Base-by-base conservation (phyloP, 225 moss, liverwort and hornwort species). In the Lunularia cruciata region DNA sequence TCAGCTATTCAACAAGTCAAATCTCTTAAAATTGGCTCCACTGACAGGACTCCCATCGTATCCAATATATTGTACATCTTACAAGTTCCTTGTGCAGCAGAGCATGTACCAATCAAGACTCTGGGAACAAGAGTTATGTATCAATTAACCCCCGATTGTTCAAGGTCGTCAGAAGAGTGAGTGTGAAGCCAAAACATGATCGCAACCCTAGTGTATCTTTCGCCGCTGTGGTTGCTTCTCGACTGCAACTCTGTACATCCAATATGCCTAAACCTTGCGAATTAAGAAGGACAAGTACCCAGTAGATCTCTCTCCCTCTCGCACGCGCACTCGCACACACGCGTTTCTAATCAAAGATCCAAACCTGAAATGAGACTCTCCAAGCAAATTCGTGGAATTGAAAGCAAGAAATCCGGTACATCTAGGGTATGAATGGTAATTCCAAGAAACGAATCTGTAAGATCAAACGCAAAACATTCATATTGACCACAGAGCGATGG, bases 241-340 rank as follows among this genome's bases (percentile, higher is more conserved):
- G 4, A 69, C 69, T 1, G 69, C 63, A 38, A 83, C 78, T 63
- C 78, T 75, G 78, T 83, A 83, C 31, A 83, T 83, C 82, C 82
- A 83, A 43, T 83, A 83, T 34, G 78, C 81, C 81, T 81, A 46
- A 8, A 49, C 51, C 10, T 35, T 8, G 28, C 0, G 23, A 65
- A 57, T 80, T 39, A 80, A 80, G 75, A 75, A 80, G 33, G 16
- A 67, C 48, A 35, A 31, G 19, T 34, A 35, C 34, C 38, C n/a
- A n/a, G 34, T 31, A 11, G 19, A 67, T 35, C 67, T 46, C 30
- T 42, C 12, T 28, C 28, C 22, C 32, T n/a, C 7, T 43, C 40
- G 43, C 4, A 26, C 15, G 25, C 2, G 3, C 37, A 54, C 12
- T 23, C 16, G 6, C 27, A 34, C 30, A 22, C 39, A 33, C 11